Evolutionary conservation across 371 early-diverging fungal genomes (phyloP).

Genomic region (Funneliformis caledonium): DNA sequence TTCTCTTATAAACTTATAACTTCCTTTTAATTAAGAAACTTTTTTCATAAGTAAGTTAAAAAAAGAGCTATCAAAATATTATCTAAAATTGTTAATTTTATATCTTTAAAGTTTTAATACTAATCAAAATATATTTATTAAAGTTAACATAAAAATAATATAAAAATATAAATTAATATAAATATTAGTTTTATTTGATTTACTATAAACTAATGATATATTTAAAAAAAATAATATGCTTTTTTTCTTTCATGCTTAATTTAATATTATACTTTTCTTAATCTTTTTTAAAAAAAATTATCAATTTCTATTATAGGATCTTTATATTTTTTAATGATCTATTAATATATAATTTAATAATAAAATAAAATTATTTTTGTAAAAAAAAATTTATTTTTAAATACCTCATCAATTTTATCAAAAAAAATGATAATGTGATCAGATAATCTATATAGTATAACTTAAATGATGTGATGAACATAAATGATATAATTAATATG

Average conservation of each 20-base stretch:
- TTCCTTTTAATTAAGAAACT: conserved; percentile 11
- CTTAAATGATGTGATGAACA: no score
- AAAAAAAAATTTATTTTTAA: background rate
- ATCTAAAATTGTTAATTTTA: conserved; percentile 24
- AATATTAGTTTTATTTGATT: background rate
- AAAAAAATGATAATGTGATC: background rate
- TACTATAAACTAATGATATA: conserved; percentile 29
- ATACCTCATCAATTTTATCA: conserved; percentile 31
- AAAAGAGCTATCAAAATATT: conserved; percentile 29
- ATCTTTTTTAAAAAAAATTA: no score
- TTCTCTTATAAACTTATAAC: conserved; percentile 13
- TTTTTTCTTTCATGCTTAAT: no score
- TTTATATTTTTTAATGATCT: no score
- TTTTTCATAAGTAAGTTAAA: conserved; percentile 34
- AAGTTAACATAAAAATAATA: background rate
- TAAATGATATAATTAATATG: no score
- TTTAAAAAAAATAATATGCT: conserved; percentile 9
- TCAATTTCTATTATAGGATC: no score
- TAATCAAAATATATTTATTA: background rate
- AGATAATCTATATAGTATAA: no score
- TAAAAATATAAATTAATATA: conserved; percentile 11
- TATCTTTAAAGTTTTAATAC: conserved; percentile 7
- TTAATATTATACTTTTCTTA: no score
- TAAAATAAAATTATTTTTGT: no score
- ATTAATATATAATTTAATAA: no score